A percentile compares a stretch with the other conserved stretches of the same genome.
Conservation (phyloP, 2,329 filamentous ascomycete species). For the Chrysosporium keratinophilum region DNA sequence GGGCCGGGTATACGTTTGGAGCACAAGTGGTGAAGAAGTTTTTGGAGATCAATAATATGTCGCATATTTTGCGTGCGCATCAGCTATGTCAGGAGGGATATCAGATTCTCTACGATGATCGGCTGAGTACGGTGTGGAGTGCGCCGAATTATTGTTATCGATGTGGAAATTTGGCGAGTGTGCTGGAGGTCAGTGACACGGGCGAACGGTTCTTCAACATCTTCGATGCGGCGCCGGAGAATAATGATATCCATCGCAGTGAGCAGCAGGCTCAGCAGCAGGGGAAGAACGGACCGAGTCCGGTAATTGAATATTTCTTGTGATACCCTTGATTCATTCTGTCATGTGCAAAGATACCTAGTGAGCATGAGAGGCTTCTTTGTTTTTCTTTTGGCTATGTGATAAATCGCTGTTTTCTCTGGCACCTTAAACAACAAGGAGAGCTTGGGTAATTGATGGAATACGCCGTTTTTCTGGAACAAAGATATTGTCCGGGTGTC, state of each 20-base stretch:
- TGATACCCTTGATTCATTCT: conserved; percentile 30
- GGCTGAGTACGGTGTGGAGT: conserved; percentile 93
- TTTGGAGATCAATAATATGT: conserved; percentile 93
- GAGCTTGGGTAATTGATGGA: background rate
- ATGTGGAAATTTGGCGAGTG: conserved; percentile 94
- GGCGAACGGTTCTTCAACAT: conserved; percentile 96
- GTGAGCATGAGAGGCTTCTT: conserved; percentile 23
- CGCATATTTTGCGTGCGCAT: conserved; percentile 92
- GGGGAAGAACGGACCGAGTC: conserved; percentile 59
- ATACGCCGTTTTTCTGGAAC: background rate
- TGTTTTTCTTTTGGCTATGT: conserved; percentile 10
- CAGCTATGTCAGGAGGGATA: conserved; percentile 97
- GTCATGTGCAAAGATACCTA: conserved; percentile 12
- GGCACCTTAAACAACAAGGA: background rate
- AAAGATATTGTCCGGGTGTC: background rate
- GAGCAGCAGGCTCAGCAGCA: conserved; percentile 65
- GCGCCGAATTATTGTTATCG: conserved; percentile 93
- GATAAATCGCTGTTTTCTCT: conserved; percentile 3
- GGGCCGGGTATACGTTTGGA: conserved; percentile 94
- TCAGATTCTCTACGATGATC: conserved; percentile 91
- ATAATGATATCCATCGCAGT: conserved; percentile 70
- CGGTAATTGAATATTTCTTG: conserved; percentile 61
- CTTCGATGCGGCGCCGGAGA: conserved; percentile 87
- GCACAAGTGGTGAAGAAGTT: conserved; percentile 98
- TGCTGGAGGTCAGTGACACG: conserved; percentile 86